Percentiles rank a stretch among this genome's conserved stretches.
These are phyloP conservation scores for Brassica rapa DNA, from an alignment of 345 rosid genomes.

Conservation along the genomic window DNA sequence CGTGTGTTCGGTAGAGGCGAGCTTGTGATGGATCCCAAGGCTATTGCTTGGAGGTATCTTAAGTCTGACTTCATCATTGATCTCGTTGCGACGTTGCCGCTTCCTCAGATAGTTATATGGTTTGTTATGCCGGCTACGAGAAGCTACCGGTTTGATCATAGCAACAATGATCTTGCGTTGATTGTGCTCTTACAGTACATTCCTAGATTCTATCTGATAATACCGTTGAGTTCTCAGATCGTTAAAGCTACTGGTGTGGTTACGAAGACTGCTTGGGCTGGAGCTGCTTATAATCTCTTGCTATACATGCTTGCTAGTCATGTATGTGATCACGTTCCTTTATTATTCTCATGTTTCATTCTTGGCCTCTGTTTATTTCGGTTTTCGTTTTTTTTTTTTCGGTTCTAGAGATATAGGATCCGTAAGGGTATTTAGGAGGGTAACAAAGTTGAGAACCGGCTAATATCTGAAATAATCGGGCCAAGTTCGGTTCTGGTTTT, in stretches of 20 bases:
- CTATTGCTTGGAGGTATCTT: constrained; percentile 69
- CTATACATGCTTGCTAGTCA: constrained; percentile 87
- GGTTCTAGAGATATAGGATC: too few species aligned
- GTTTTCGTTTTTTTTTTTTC: too few species aligned
- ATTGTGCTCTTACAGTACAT: constrained; percentile 75
- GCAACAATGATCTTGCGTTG: constrained; percentile 71
- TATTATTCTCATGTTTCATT: too few species aligned
- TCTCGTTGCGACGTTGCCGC: constrained; percentile 84
- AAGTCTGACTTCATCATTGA: constrained; percentile 82
- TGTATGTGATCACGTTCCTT: constrained; percentile 44
- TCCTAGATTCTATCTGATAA: constrained; percentile 78
- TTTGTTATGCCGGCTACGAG: constrained; percentile 62
- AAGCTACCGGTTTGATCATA: constrained; percentile 55
- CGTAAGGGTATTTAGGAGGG: too few species aligned
- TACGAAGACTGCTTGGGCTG: constrained; percentile 93
- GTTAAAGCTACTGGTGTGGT: constrained; percentile 84
- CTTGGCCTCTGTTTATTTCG: too few species aligned
- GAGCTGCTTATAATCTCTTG: constrained; percentile 88
- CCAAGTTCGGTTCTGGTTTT: too few species aligned
- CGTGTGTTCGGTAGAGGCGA: constrained; percentile 94
- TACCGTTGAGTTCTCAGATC: constrained; percentile 79
- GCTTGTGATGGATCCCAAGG: constrained; percentile 87
- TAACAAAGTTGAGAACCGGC: too few species aligned
- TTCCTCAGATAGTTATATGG: constrained; percentile 86
- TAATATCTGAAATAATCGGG: too few species aligned